Evolutionary conservation across 352 stramenopile genomes (phyloP), one percentile per base, ranked within the genome.

Genomic region (Phytopythium chamaehyphon): DNA sequence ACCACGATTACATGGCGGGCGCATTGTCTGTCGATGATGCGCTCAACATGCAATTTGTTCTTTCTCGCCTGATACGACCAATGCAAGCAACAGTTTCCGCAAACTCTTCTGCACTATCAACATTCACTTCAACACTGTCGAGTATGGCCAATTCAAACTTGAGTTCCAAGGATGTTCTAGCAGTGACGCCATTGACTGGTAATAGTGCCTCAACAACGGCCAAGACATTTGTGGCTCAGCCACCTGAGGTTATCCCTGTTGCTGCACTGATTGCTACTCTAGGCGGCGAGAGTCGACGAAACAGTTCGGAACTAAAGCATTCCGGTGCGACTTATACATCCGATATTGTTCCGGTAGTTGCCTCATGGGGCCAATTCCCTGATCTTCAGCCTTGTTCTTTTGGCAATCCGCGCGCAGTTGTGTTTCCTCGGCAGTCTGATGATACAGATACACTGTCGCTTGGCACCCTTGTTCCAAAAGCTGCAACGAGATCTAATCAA

Each of bases 211-310:
- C 22, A 33, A 14, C 42, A 44, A n/a, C n/a, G n/a, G 63, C 49
- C 36, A 81, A 81, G 49, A 81, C 66, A 8, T 77, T 81, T 24
- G 67, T 77, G 0, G 70, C 70, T 2, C 64, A 64, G 22, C 43
- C 39, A 6, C 69, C 69, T 0, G 57, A 69, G 21, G 18, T 64
- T 19, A 18, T 35, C 6, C 33, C 28, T 15, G 18, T 31, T 16
- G 18, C 46, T 35, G 31, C 9, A 33, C 1, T 50, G 8, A 28
- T 12, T 28, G 5, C 28, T 33, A 9, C 9, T 33, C 5, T 9
- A 33, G 5, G 28, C 28, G 5, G 28, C 28, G 26, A 2, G 6
- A 36, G 11, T 35, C 46, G 33, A 21, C 46, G 33, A 1, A 22
- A 50, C n/a, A 50, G 26, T 15, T 16, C 38, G 3, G 44, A 39